phyloP scores from a whole-genome alignment of 805 yeast species.

The Schwanniomyces yamadae region DNA sequence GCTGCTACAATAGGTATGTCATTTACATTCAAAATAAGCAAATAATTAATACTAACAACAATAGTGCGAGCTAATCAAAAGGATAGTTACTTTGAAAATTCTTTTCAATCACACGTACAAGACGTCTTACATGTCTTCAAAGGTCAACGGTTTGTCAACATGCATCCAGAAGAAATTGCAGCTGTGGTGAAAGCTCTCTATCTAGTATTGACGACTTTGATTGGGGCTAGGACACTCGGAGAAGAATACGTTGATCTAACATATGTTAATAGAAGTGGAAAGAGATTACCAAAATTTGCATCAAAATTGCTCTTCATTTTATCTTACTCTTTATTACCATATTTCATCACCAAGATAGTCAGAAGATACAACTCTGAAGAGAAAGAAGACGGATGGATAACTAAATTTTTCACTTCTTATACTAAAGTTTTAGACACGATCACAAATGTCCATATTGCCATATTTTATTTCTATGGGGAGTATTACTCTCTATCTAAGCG shows the following conservation, averaged over 20 bases:
- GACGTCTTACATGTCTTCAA: conserved; percentile 55
- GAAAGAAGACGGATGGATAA: conserved; percentile 16
- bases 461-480: conserved; percentile 80
- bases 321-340: conserved; percentile 65
- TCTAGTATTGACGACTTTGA: conserved; percentile 68
- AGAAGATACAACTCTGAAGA: conserved; percentile 19
- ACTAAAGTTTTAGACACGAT: conserved; percentile 50
- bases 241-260: conserved; percentile 89
- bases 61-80: conserved; percentile 85
- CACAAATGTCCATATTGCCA: conserved; percentile 69
- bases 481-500: conserved; percentile 80
- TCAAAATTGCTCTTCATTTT: conserved; percentile 59
- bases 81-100: conserved; percentile 68
- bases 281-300: conserved; percentile 41
- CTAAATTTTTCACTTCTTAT: conserved; percentile 36
- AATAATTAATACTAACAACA: conserved; percentile 21
- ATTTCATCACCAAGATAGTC: conserved; percentile 36
- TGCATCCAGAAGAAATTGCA: conserved; percentile 60
- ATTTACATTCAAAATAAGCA: background rate
- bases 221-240: conserved; percentile 82
- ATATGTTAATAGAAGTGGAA: conserved; percentile 58
- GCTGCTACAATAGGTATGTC: conserved; percentile 80
- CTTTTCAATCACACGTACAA: conserved; percentile 53
- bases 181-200: conserved; percentile 60
- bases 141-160: conserved; percentile 64